Evolutionary conservation across 140 eudicot genomes (phyloP), one percentile per base, ranked within the genome.

Genomic region (Senecio squalidus): DNA sequence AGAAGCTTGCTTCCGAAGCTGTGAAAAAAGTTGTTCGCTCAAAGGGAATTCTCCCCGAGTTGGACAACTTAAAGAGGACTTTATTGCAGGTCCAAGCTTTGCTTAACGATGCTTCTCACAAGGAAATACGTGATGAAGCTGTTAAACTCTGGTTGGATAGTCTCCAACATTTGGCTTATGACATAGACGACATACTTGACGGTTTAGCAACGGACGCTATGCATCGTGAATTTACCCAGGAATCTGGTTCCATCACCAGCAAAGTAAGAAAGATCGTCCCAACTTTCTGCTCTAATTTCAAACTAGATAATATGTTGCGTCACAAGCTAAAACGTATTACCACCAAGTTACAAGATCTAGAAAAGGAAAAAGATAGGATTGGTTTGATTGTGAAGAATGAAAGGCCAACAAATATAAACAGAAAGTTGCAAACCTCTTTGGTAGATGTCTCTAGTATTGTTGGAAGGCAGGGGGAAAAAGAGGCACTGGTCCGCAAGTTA

Each of bases 101-200:
- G 28, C 76, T 80, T 17, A 70, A 47, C 24, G 86, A 80, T 76
- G 86, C 82, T 1, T 68, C 73, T 67, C 69, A 80, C n/a, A 75
- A 80, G 57, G 79, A 80, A 28, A 20, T 71, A 7, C 52, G 60
- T 0, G 24, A 63, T 4, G n/a, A 18, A 43, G 9, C 60, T 18
- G 78, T 76, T 30, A 75, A 49, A 55, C 0, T 14, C 11, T 80
- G 86, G 82, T 60, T 75, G 48, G 57, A 66, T 34, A 31, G 24
- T 24, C 74, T 75, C 43, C 67, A 68, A 31, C 63, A 75, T 39
- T 53, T 75, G 55, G 62, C 72, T 27, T 80, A 80, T 21, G 82
- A 75, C 40, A 24, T 71, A 54, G 82, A 76, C 22, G 86, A 76
- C 58, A 17, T 72, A 7, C 30, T 80, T 45, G 86, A 80, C 15